Conservation (phyloP, 2,329 filamentous ascomycete species). For the Penicillium paneum region DNA sequence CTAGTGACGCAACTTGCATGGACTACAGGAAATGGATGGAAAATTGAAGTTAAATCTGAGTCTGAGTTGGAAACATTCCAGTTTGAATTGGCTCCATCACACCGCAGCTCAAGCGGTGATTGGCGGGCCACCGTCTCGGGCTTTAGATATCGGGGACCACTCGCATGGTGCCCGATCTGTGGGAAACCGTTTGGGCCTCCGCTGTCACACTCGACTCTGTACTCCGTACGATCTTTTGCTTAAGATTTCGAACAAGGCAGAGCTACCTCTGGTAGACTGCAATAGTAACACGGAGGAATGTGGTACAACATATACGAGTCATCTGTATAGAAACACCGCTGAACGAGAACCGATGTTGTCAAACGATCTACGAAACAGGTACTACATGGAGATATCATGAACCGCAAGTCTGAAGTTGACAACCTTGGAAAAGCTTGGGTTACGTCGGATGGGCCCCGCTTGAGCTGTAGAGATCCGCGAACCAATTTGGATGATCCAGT, state of each 20-base stretch:
- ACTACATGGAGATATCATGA: neutral
- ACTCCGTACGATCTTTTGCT: neutral
- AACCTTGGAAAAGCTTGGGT: neutral
- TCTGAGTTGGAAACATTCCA: neutral
- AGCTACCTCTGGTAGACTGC: neutral
- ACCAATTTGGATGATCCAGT: neutral
- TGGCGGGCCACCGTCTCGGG: slow-evolving; percentile 19
- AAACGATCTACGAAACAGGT: neutral
- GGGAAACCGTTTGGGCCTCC: slow-evolving; percentile 20
- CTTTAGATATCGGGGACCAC: slow-evolving; percentile 27
- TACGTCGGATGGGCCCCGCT: neutral
- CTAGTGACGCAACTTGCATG: neutral
- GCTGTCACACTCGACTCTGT: neutral
- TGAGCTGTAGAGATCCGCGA: neutral
- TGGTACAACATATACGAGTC: neutral
- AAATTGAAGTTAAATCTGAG: neutral
- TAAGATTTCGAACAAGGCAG: neutral
- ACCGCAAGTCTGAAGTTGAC: neutral
- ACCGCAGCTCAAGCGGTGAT: neutral
- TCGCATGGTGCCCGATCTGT: slow-evolving; percentile 25
- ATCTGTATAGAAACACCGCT: neutral
- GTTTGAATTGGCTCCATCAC: slow-evolving; percentile 11
- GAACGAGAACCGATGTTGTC: neutral
- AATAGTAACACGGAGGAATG: neutral
- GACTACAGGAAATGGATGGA: neutral